phyloP scores from a whole-genome alignment of 805 yeast species.

The Candida oleophila region DNA sequence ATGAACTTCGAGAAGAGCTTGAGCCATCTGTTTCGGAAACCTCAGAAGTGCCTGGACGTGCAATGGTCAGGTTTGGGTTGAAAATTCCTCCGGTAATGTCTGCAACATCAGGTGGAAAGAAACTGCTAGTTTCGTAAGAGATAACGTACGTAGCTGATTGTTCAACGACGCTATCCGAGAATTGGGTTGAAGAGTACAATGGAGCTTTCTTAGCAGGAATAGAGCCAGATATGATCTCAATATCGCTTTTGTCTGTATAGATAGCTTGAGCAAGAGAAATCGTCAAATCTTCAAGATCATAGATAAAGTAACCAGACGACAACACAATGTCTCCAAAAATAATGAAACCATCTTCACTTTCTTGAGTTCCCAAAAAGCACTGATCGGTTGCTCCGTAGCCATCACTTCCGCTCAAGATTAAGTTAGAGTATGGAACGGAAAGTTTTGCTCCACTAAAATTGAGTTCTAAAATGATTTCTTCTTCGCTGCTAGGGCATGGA shows the following conservation, averaged over 20 bases:
- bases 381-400: neutral
- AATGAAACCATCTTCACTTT: slow-evolving; percentile 5
- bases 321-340: slow-evolving; percentile 68
- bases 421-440: slow-evolving; percentile 43
- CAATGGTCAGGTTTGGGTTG: neutral
- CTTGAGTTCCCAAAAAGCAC: slow-evolving; percentile 1
- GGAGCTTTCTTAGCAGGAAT: slow-evolving; percentile 35
- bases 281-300: slow-evolving; percentile 52
- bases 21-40: neutral
- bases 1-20: neutral
- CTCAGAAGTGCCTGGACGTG: neutral
- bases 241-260: slow-evolving; percentile 32
- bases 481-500: slow-evolving; percentile 34
- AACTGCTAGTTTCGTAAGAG: neutral
- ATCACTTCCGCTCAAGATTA: slow-evolving; percentile 15
- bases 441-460: slow-evolving; percentile 59
- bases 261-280: slow-evolving; percentile 15
- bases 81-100: neutral
- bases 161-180: neutral
- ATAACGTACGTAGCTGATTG: neutral
- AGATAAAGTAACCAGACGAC: slow-evolving; percentile 62
- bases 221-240: slow-evolving; percentile 43
- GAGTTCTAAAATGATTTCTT: slow-evolving; percentile 33
- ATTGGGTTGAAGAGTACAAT: neutral
- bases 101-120: neutral